phyloP scores from a whole-genome alignment of 2,329 filamentous ascomycete genomes.

The Fusarium albosuccineum region DNA sequence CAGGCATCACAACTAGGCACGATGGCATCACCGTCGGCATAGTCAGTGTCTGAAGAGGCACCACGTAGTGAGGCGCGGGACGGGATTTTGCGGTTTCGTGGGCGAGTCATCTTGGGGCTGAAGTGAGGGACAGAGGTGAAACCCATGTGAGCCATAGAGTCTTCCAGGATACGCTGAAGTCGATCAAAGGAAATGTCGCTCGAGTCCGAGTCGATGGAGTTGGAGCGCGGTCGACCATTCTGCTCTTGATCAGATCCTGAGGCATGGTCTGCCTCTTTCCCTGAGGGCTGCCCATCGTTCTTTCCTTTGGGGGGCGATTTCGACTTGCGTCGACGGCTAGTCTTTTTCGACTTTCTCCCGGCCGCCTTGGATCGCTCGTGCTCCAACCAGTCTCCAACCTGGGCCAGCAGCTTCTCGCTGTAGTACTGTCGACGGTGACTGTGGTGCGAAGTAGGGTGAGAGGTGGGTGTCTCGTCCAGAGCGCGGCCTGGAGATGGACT shows the following conservation, averaged over 20 bases:
- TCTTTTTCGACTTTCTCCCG: conserved; percentile 59
- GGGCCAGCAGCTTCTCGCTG: conserved; percentile 73
- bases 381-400: conserved; percentile 87
- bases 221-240: conserved; percentile 54
- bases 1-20: conserved; percentile 87
- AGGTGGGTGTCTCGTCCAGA: conserved; percentile 45
- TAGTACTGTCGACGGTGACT: conserved; percentile 55
- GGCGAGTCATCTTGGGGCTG: conserved; percentile 57
- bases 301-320: conserved; percentile 52
- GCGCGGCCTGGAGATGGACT: conserved; percentile 45
- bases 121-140: conserved; percentile 60
- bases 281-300: conserved; percentile 8
- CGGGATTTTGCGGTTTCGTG: conserved; percentile 52
- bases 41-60: conserved; percentile 87
- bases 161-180: conserved; percentile 83
- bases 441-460: conserved; percentile 37
- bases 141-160: conserved; percentile 69
- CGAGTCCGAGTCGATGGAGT: conserved; percentile 74
- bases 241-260: conserved; percentile 40
- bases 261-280: conserved; percentile 20
- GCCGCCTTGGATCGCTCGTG: conserved; percentile 76
- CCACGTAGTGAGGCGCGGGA: conserved; percentile 57
- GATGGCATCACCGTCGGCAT: conserved; percentile 81
- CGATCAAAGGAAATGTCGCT: conserved; percentile 82
- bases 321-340: conserved; percentile 57